These are phyloP conservation scores for Helianthus annuus DNA, from an alignment of 129 eudicot species.

Conservation along the genomic window HanXRQr2.0-SUNRISE NC_035444.2:57928041-57928540, in stretches of 20 bases:
- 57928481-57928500: not conserved
- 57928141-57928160: conserved; percentile 71
- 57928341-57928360: conserved; percentile 23
- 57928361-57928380: conserved; percentile 25
- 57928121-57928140: conserved; percentile 74
- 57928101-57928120: conserved; percentile 83
- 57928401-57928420: conserved; percentile 21
- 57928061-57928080: conserved; percentile 76
- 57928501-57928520: conserved; percentile 8
- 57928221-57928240: conserved; percentile 52
- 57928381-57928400: conserved; percentile 15
- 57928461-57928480: conserved; percentile 30
- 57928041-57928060: conserved; percentile 91
- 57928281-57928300: conserved; percentile 58
- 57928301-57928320: conserved; percentile 56
- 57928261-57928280: conserved; percentile 51
- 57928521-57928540: conserved; percentile 1
- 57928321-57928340: conserved; percentile 50
- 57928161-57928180: conserved; percentile 83
- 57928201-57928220: conserved; percentile 19
- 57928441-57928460: conserved; percentile 7
- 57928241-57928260: conserved; percentile 31
- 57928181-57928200: conserved; percentile 36
- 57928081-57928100: conserved; percentile 65
- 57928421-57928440: conserved; percentile 27